Conservation (phyloP, 1,284 basidiomycete genomes). For the Mycena sp. region DNA sequence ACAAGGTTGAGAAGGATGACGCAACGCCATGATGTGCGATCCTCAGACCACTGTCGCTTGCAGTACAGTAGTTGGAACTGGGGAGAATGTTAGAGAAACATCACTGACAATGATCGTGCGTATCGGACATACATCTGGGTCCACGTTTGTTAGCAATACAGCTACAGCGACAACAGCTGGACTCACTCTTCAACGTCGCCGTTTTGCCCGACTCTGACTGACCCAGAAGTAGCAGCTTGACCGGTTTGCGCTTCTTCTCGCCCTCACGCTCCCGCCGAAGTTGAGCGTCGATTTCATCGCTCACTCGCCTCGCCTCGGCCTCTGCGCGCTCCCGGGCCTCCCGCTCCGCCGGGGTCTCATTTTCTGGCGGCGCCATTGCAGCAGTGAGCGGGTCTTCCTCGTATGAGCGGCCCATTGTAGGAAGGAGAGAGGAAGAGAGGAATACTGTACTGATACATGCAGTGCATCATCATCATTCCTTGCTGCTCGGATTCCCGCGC, state of each 20-base stretch:
- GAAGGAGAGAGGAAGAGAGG: constrained; percentile 1
- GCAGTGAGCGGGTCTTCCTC: constrained; percentile 68
- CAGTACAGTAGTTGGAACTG: constrained; percentile 68
- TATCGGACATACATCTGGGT: constrained; percentile 11
- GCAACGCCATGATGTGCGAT: constrained; percentile 76
- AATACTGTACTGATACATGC: constrained; percentile 6
- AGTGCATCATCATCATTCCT: constrained; percentile 13
- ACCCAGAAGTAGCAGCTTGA: constrained; percentile 77
- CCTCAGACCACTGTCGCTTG: constrained; percentile 62
- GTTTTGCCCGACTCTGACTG: constrained; percentile 85
- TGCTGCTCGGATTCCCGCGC: constrained; percentile 11
- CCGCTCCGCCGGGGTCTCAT: constrained; percentile 64
- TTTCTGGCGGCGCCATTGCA: constrained; percentile 64
- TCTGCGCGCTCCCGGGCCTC: constrained; percentile 63
- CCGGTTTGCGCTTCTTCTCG: constrained; percentile 60
- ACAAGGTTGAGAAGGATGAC: constrained; percentile 83
- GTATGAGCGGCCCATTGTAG: constrained; percentile 21
- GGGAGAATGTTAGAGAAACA: not conserved
- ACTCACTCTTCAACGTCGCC: constrained; percentile 71
- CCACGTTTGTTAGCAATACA: not conserved
- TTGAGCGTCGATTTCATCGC: constrained; percentile 76
- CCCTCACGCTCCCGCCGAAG: constrained; percentile 62
- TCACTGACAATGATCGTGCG: not conserved
- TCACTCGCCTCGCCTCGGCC: constrained; percentile 65
- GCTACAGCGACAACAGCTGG: not conserved